Conservation (phyloP, 768 basidiomycete genomes). For the Xerocomellus chrysenteron region DNA sequence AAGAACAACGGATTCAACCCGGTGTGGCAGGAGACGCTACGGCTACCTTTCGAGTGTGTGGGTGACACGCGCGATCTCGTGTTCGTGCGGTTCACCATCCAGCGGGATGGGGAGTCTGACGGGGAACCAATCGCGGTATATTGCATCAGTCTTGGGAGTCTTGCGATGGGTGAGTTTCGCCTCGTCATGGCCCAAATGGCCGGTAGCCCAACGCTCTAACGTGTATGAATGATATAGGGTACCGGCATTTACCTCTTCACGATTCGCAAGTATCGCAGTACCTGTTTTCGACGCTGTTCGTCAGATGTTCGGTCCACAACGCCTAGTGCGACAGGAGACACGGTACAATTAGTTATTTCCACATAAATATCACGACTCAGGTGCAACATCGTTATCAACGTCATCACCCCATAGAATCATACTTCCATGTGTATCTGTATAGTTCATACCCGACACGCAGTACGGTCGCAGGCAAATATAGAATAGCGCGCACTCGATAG, state of each 20-base stretch:
- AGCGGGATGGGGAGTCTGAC: conserved; percentile 60
- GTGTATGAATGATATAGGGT: conserved; percentile 50
- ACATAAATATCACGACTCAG: not conserved
- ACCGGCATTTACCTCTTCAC: conserved; percentile 85
- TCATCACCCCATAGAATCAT: not conserved
- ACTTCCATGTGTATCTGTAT: not conserved
- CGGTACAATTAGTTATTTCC: not conserved
- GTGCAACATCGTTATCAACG: not conserved
- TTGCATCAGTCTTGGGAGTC: conserved; percentile 67
- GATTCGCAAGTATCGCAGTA: conserved; percentile 86
- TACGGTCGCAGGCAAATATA: too few species aligned
- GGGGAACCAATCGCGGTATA: conserved; percentile 70
- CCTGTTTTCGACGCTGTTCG: conserved; percentile 92
- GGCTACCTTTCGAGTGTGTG: conserved; percentile 73
- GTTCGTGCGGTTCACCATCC: conserved; percentile 78
- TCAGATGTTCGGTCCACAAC: conserved; percentile 54
- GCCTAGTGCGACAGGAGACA: conserved; percentile 3
- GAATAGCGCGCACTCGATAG: not conserved
- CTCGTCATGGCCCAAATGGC: not conserved
- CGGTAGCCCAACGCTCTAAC: not conserved
- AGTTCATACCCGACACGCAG: not conserved
- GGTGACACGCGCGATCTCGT: conserved; percentile 79
- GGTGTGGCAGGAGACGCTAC: conserved; percentile 69
- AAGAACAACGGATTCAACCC: conserved; percentile 95
- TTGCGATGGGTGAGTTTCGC: conserved; percentile 63